Conservation (phyloP, 2,329 filamentous ascomycete species). For the Cladophialophora exuberans region DNA sequence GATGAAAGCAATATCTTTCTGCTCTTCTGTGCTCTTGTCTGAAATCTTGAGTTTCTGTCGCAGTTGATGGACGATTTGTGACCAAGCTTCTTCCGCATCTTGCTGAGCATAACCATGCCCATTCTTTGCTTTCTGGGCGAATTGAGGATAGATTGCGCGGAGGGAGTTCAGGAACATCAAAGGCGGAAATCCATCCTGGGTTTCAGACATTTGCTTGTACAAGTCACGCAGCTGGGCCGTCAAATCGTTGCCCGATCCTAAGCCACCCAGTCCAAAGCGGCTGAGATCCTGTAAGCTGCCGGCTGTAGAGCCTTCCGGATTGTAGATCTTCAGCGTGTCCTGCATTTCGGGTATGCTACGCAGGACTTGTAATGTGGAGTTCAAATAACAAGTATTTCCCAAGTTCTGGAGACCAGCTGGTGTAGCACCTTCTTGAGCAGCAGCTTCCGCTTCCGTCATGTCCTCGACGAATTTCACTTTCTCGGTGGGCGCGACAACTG, state of each 20-base stretch:
- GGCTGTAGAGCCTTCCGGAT: constrained; percentile 35
- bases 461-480: constrained; percentile 90
- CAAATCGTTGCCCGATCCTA: constrained; percentile 68
- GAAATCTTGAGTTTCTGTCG: constrained; percentile 73
- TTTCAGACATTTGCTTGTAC: constrained; percentile 87
- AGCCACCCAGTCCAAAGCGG: constrained; percentile 60
- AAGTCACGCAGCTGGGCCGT: constrained; percentile 77
- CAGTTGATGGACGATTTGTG: constrained; percentile 85
- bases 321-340: constrained; percentile 71
- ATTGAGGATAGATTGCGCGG: constrained; percentile 82
- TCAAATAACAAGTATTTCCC: constrained; percentile 98
- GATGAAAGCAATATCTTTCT: constrained; percentile 70
- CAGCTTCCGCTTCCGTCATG: constrained; percentile 93
- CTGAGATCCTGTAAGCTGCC: constrained; percentile 48
- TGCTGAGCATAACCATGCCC: constrained; percentile 92
- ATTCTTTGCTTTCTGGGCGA: constrained; percentile 83
- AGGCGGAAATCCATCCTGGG: constrained; percentile 83
- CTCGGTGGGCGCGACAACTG: constrained; percentile 68
- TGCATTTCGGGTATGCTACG: constrained; percentile 89
- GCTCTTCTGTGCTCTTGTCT: constrained; percentile 40
- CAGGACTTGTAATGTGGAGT: constrained; percentile 92
- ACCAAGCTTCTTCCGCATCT: constrained; percentile 98
- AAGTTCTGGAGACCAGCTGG: constrained; percentile 89
- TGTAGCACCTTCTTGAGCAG: constrained; percentile 78
- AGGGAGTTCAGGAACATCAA: constrained; percentile 80